These are phyloP conservation scores for Fusarium odoratissimum DNA, from an alignment of 2,329 filamentous ascomycete genomes.

Conservation along the genomic window DNA sequence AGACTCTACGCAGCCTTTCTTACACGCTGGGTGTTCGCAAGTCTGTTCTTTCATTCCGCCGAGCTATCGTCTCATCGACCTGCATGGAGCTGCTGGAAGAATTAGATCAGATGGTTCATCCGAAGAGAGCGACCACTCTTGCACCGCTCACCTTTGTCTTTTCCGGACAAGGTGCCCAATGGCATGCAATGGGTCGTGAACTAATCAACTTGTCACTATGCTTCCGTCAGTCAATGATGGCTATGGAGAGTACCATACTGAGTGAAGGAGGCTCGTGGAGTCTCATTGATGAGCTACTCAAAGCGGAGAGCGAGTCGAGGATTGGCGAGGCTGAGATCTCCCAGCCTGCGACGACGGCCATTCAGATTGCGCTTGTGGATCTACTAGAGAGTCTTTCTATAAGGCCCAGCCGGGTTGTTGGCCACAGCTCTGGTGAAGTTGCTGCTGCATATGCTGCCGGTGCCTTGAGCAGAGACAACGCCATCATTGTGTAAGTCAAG, in stretches of 20 bases:
- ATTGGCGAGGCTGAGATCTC: constrained; percentile 6
- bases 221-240: background rate
- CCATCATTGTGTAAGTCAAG: constrained; percentile 6
- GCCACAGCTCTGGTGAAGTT: constrained; percentile 8
- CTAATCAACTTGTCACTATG: background rate
- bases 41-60: background rate
- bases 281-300: background rate
- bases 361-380: constrained; percentile 6
- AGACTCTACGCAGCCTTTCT: background rate
- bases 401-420: background rate
- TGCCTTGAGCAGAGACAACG: background rate
- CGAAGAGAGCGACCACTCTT: background rate
- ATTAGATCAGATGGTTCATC: background rate
- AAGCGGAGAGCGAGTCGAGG: background rate
- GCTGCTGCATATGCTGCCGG: constrained; percentile 7
- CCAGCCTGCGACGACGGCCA: background rate
- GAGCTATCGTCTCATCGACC: background rate
- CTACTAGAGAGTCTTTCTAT: background rate
- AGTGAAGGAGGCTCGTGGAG: background rate
- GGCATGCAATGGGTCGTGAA: constrained; percentile 3
- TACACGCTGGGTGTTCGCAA: background rate
- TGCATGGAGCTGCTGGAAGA: background rate
- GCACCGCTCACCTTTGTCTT: background rate
- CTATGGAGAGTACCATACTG: background rate
- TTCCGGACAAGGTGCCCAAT: constrained; percentile 5